These are phyloP conservation scores for Neoscytalidium dimidiatum DNA, from an alignment of 2,329 filamentous ascomycete genomes.

Conservation along the genomic window DNA sequence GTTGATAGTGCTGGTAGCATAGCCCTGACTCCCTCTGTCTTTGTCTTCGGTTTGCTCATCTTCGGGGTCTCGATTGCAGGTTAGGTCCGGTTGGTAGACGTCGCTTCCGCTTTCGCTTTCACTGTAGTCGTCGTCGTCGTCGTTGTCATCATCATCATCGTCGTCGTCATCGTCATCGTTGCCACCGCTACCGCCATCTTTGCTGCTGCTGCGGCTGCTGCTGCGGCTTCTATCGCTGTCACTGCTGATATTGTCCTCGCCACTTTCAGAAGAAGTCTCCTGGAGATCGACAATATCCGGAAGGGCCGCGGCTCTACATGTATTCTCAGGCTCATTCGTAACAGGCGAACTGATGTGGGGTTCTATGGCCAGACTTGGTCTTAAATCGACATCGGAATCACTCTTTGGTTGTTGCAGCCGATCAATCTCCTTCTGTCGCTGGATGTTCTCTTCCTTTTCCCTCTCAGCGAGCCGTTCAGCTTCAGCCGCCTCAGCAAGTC, in stretches of 20 bases:
- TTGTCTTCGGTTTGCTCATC: not conserved
- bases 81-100: not conserved
- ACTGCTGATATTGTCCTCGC: not conserved
- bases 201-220: too few relatives aligned
- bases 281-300: not conserved
- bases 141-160: not conserved
- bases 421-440: not conserved
- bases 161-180: not conserved
- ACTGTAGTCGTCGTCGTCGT: not conserved
- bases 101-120: not conserved
- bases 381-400: not conserved
- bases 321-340: not conserved
- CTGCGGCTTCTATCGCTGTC: too few relatives aligned
- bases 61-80: not conserved
- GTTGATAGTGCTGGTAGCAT: too few relatives aligned
- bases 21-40: too few relatives aligned
- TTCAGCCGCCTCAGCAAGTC: conserved; percentile 18
- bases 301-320: too few relatives aligned
- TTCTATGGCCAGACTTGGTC: not conserved
- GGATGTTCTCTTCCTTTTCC: not conserved
- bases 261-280: not conserved
- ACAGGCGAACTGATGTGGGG: not conserved
- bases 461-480: not conserved
- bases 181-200: not conserved
- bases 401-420: not conserved